These are phyloP conservation scores for Celoporthe dispersa DNA, from an alignment of 2,329 filamentous ascomycete species.

Conservation along the genomic window DNA sequence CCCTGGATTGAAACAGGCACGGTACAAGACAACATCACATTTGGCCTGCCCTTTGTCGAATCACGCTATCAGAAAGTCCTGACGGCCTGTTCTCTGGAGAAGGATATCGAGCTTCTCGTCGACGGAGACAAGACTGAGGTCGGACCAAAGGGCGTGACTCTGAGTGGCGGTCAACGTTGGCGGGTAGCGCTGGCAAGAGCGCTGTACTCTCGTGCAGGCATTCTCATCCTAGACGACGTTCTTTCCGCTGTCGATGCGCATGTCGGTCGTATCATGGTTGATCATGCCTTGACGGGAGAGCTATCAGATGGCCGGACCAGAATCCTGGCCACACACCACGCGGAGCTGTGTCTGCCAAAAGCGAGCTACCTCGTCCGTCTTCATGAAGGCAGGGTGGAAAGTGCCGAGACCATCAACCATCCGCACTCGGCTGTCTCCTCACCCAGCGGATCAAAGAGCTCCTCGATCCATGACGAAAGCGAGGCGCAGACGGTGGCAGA, in stretches of 20 bases:
- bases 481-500: constrained; percentile 27
- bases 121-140: constrained; percentile 50
- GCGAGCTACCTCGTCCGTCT: constrained; percentile 39
- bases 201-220: constrained; percentile 49
- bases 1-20: constrained; percentile 54
- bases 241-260: constrained; percentile 55
- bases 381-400: constrained; percentile 36
- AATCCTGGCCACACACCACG: constrained; percentile 64
- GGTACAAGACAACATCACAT: constrained; percentile 50
- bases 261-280: constrained; percentile 51
- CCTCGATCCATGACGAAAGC: constrained; percentile 26
- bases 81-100: constrained; percentile 48
- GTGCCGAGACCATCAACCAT: constrained; percentile 32
- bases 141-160: constrained; percentile 47
- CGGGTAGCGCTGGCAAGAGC: constrained; percentile 51
- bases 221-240: constrained; percentile 53
- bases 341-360: constrained; percentile 38
- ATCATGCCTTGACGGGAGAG: constrained; percentile 56
- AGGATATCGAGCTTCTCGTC: constrained; percentile 48
- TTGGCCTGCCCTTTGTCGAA: constrained; percentile 46
- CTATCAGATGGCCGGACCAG: constrained; percentile 60
- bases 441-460: constrained; percentile 22
- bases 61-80: constrained; percentile 51
- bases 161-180: constrained; percentile 52
- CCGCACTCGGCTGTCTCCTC: constrained; percentile 3